Conservation (phyloP, 2,329 filamentous ascomycete species). For the Paecilomyces sp. region DNA sequence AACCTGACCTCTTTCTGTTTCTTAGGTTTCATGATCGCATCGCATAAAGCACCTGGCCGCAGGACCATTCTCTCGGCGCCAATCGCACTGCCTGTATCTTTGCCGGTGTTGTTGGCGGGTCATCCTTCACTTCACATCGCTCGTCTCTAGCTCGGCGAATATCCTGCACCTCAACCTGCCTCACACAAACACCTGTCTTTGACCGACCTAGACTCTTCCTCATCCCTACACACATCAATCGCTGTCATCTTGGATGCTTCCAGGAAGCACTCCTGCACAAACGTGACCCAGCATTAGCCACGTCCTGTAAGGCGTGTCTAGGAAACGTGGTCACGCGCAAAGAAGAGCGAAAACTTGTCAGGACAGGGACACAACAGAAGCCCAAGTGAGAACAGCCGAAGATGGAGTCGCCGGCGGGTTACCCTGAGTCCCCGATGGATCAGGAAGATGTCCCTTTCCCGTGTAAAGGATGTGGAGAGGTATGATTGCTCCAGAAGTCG, state of each 20-base stretch:
- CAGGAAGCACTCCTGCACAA: background rate
- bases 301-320: background rate
- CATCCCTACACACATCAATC: background rate
- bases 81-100: background rate
- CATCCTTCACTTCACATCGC: background rate
- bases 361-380: background rate
- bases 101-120: background rate
- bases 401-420: constrained; percentile 51
- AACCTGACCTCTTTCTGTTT: background rate
- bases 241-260: background rate
- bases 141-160: background rate
- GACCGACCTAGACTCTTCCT: background rate
- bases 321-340: background rate
- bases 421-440: constrained; percentile 60
- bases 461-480: constrained; percentile 90
- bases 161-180: background rate
- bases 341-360: background rate
- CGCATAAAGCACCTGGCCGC: background rate
- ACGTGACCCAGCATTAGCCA: background rate
- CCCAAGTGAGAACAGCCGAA: background rate
- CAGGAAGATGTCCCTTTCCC: constrained; percentile 73
- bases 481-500: constrained; percentile 32
- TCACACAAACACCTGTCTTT: background rate
- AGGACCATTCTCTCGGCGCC: background rate
- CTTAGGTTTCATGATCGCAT: background rate